Percentiles rank a stretch among this genome's conserved stretches.
phyloP scores from a whole-genome alignment of 108 stramenopile genomes.

The Chaetoceros muelleri region DNA sequence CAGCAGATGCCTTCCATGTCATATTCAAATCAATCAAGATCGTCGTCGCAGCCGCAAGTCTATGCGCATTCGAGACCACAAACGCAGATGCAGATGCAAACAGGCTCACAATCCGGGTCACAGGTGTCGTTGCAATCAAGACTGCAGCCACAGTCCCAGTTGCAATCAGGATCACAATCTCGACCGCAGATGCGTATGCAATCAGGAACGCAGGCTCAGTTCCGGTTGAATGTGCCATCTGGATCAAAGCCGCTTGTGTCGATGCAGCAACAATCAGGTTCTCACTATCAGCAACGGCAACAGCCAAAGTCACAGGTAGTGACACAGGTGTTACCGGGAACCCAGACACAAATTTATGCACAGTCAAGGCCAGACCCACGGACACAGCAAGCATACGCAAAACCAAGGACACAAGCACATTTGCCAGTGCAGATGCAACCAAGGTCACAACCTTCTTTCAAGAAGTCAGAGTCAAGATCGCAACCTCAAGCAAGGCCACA shows the following conservation, averaged over 20 bases:
- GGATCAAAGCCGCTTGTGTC: not conserved
- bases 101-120: too few relatives aligned
- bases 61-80: too few relatives aligned
- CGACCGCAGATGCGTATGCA: too few relatives aligned
- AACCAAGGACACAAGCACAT: conserved; percentile 8
- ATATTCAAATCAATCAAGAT: not conserved
- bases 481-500: too few relatives aligned
- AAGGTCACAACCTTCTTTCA: not conserved
- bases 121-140: conserved; percentile 11
- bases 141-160: conserved; percentile 3
- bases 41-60: too few relatives aligned
- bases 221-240: not conserved
- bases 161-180: too few relatives aligned
- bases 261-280: conserved; percentile 8
- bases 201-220: conserved; percentile 1
- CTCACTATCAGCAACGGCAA: conserved; percentile 13
- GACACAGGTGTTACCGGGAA: conserved; percentile 8
- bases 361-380: conserved; percentile 15
- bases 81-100: conserved; percentile 27
- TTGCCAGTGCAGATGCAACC: conserved; percentile 5
- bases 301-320: conserved; percentile 1
- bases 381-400: conserved; percentile 1
- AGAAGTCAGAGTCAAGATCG: too few relatives aligned
- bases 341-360: conserved; percentile 12
- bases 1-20: not conserved